Conservation (phyloP, 2,329 filamentous ascomycete species). For the Berkeleyomyces basicola region DNA sequence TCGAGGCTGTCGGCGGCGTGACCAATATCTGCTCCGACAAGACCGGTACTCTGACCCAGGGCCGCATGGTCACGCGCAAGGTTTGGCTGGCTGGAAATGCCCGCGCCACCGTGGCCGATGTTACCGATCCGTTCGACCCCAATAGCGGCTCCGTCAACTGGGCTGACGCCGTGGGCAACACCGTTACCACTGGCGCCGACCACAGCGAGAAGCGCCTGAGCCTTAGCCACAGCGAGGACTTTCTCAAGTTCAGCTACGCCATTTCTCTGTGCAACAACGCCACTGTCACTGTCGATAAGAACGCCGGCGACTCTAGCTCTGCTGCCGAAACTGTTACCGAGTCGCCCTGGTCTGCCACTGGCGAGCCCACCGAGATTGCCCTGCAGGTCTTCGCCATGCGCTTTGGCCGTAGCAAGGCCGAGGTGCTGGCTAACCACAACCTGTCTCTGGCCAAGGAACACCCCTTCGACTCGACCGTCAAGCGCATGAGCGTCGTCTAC, state of each 20-base stretch:
- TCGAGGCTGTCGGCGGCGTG: slow-evolving; percentile 53
- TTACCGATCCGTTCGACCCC: slow-evolving; percentile 44
- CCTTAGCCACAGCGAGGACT: slow-evolving; percentile 18
- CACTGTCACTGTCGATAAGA: slow-evolving; percentile 28
- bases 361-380: slow-evolving; percentile 57
- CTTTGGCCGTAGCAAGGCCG: slow-evolving; percentile 36
- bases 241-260: slow-evolving; percentile 34
- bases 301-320: slow-evolving; percentile 7
- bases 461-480: slow-evolving; percentile 57
- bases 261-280: slow-evolving; percentile 47
- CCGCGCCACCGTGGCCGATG: slow-evolving; percentile 35
- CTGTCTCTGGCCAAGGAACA: slow-evolving; percentile 44
- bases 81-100: slow-evolving; percentile 42
- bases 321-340: slow-evolving; percentile 11
- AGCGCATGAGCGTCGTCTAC: slow-evolving; percentile 60
- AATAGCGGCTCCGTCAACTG: slow-evolving; percentile 36
- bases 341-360: slow-evolving; percentile 40
- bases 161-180: slow-evolving; percentile 20
- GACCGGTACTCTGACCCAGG: slow-evolving; percentile 49
- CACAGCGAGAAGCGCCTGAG: slow-evolving; percentile 13
- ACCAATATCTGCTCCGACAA: slow-evolving; percentile 57
- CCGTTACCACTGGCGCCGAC: slow-evolving; percentile 9
- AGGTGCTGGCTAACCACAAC: slow-evolving; percentile 22
- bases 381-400: slow-evolving; percentile 58
- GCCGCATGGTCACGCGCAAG: slow-evolving; percentile 49